phyloP scores from a whole-genome alignment of 768 basidiomycete species.

The Lyophyllum shimeji region DNA sequence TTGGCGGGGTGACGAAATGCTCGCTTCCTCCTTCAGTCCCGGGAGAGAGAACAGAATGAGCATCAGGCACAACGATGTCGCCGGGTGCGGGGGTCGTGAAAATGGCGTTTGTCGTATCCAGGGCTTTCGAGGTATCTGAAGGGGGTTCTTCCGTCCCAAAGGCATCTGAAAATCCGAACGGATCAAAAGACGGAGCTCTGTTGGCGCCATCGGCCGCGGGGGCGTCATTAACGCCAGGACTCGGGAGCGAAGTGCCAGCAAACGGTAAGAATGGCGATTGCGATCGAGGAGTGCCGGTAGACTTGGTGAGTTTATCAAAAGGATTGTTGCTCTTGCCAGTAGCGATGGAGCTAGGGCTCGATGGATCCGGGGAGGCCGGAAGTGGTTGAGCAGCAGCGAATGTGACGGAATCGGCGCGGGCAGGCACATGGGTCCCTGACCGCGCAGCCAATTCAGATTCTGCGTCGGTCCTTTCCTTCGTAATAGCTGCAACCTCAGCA shows the following conservation, averaged over 20 bases:
- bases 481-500: conserved; percentile 49
- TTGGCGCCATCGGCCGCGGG: conserved; percentile 22
- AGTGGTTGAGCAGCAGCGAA: conserved; percentile 74
- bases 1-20: conserved; percentile 61
- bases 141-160: conserved; percentile 19
- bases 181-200: conserved; percentile 36
- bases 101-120: background rate
- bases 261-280: conserved; percentile 64
- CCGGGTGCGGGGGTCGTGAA: conserved; percentile 15
- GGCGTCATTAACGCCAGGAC: conserved; percentile 29
- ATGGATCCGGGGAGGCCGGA: conserved; percentile 66
- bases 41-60: conserved; percentile 13
- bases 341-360: conserved; percentile 44
- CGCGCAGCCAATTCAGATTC: conserved; percentile 49
- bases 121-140: background rate
- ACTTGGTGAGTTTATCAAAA: conserved; percentile 71
- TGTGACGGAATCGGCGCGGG: conserved; percentile 43
- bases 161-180: conserved; percentile 50
- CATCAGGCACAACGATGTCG: conserved; percentile 16
- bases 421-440: conserved; percentile 19
- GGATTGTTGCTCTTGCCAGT: conserved; percentile 84
- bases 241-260: conserved; percentile 33
- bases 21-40: conserved; percentile 45
- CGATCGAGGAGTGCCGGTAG: conserved; percentile 46
- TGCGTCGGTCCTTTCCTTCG: conserved; percentile 53